These are phyloP conservation scores for Wickerhamiella kurtzmanii DNA, from an alignment of 805 yeast genomes.

Conservation along the genomic window DNA sequence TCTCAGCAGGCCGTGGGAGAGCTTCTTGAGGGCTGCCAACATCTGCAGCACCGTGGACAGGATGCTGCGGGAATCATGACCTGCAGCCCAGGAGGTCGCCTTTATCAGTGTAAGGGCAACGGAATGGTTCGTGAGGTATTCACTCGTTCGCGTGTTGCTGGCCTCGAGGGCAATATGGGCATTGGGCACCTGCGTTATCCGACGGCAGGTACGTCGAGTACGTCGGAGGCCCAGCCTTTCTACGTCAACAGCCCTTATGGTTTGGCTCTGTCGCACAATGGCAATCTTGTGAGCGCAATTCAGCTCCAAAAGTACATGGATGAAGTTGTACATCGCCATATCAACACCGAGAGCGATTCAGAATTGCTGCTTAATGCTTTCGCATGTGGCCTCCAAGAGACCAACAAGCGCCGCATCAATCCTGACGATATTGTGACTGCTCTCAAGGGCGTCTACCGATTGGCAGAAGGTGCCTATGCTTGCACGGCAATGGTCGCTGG, in stretches of 20 bases:
- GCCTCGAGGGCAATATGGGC: slow-evolving; percentile 87
- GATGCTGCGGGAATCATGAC: slow-evolving; percentile 99
- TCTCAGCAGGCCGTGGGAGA: slow-evolving; percentile 69
- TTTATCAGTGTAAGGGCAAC: slow-evolving; percentile 95
- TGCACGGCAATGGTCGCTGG: slow-evolving; percentile 94
- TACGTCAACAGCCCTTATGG: slow-evolving; percentile 97
- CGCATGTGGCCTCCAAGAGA: slow-evolving; percentile 81
- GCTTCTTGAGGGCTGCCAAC: slow-evolving; percentile 81
- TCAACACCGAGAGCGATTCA: slow-evolving; percentile 92
- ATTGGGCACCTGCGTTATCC: slow-evolving; percentile 91
- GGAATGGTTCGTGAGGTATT: slow-evolving; percentile 98
- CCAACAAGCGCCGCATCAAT: slow-evolving; percentile 86
- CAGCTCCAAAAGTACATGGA: slow-evolving; percentile 71
- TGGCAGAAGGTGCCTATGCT: slow-evolving; percentile 93
- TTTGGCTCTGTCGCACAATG: slow-evolving; percentile 79
- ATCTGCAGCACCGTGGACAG: slow-evolving; percentile 93
- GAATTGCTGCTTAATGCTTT: slow-evolving; percentile 80
- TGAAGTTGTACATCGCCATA: slow-evolving; percentile 89
- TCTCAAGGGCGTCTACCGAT: slow-evolving; percentile 62
- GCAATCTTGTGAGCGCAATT: slow-evolving; percentile 80
- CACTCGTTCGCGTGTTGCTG: slow-evolving; percentile 64
- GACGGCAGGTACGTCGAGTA: slow-evolving; percentile 92
- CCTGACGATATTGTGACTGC: slow-evolving; percentile 82
- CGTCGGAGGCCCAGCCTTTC: slow-evolving; percentile 96
- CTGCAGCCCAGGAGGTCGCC: slow-evolving; percentile 83